Evolutionary conservation across 176 grass and related monocot genomes (phyloP), one percentile per base, ranked within the genome.

Genomic region (Neostapfia colusana): DNA sequence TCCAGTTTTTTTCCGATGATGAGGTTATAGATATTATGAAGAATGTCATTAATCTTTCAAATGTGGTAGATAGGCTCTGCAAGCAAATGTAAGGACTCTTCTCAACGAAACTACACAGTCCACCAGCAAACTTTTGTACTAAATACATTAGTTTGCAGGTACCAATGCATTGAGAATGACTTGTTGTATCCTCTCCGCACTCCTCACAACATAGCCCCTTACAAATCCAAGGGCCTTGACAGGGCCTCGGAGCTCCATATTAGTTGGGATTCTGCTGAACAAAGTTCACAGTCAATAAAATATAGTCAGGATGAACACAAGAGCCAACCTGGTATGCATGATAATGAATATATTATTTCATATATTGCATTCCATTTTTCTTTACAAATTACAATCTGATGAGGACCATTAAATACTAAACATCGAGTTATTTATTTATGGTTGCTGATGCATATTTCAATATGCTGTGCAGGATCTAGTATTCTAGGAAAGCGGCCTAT

Each of bases 181-280:
- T 84, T 99, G 51, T 70, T 99, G 58, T 99, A 99, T 82, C 92
- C 96, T 55, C 88, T 99, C 28, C 89, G 96, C 63, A 84, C 74
- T 4, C 93, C 92, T 75, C 96, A 95, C 53, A 95, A 92, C 83
- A 99, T 99, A 68, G 87, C 92, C 65, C 92, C 92, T 21, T 99
- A 99, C 71, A 99, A 99, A 87, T 99, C 96, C 31, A 99, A 93
- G 84, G 96, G 96, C 16, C 87, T 92, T 41, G 89, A 99, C 76
- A 99, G 79, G 63, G 92, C 96, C 7, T 86, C 89, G 10, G 92
- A 99, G 72, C 88, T 95, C 7, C 56, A 80, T 59, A 55, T 95
- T 58, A 44, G 81, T 74, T 86, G 79, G 85, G 96, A 99, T 80
- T 83, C 77, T 41, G 79, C 84, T 79, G 91, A 90, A 79, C 84